Percentiles rank a stretch among this genome's conserved stretches.
These are phyloP conservation scores for Penicillium goetzii DNA, from an alignment of 495 filamentous ascomycete genomes.

Conservation along the genomic window DNA sequence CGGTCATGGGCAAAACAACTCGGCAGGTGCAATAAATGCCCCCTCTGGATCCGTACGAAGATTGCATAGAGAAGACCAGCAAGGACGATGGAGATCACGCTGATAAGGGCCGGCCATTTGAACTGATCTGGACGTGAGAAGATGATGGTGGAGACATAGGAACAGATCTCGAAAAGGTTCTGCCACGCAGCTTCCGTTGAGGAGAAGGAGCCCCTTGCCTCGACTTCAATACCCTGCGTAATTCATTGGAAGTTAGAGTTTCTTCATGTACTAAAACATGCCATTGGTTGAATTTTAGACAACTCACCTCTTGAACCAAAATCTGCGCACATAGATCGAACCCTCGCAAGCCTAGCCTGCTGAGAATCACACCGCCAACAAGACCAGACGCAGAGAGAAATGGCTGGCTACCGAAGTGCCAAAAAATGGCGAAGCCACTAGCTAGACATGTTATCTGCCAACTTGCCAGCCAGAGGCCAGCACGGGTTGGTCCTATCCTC, in stretches of 20 bases:
- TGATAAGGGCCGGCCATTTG: slow-evolving; percentile 53
- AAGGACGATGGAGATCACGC: slow-evolving; percentile 38
- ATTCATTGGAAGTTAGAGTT: background rate
- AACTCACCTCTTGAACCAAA: slow-evolving; percentile 57
- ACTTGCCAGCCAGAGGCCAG: slow-evolving; percentile 56
- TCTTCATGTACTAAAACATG: no score
- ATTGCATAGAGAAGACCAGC: slow-evolving; percentile 49
- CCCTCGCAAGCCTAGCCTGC: slow-evolving; percentile 59
- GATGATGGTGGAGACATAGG: slow-evolving; percentile 55
- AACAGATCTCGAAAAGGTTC: slow-evolving; percentile 61
- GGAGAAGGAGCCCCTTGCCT: slow-evolving; percentile 56
- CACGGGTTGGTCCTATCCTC: slow-evolving; percentile 50
- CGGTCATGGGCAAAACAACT: background rate
- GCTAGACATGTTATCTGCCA: slow-evolving; percentile 54
- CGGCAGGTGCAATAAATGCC: slow-evolving; percentile 55
- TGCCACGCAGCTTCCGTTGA: slow-evolving; percentile 55
- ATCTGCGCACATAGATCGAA: slow-evolving; percentile 60
- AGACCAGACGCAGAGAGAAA: slow-evolving; percentile 40
- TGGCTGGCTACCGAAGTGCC: slow-evolving; percentile 40
- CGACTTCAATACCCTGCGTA: slow-evolving; percentile 47
- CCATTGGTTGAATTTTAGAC: background rate
- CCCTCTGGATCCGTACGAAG: slow-evolving; percentile 52
- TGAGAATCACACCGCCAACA: slow-evolving; percentile 47
- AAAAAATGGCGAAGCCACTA: slow-evolving; percentile 9
- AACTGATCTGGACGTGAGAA: slow-evolving; percentile 55